These are phyloP conservation scores for Echinochloa phyllopogon DNA, from an alignment of 176 grass and related monocot species.

Conservation along the genomic window DNA sequence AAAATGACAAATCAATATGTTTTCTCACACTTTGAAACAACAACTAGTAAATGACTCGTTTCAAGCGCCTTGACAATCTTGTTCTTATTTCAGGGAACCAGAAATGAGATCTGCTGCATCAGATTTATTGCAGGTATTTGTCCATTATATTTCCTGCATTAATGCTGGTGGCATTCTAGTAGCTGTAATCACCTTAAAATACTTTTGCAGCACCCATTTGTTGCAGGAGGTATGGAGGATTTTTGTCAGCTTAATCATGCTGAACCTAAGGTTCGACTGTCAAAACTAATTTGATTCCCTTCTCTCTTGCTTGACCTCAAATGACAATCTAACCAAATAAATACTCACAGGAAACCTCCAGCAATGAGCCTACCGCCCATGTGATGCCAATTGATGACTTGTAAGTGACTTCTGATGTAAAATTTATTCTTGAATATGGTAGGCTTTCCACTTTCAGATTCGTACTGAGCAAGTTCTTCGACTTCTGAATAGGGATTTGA, in stretches of 20 bases:
- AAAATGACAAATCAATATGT: not conserved
- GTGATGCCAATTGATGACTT: conserved; percentile 2
- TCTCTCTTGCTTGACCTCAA: conserved; percentile 10
- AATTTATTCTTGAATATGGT: not conserved
- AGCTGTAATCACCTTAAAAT: conserved; percentile 13
- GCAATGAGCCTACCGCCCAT: conserved; percentile 2
- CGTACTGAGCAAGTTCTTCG: conserved; percentile 14
- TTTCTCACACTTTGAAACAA: conserved; percentile 11
- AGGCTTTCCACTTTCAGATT: conserved; percentile 10
- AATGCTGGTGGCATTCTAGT: not conserved
- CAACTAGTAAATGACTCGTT: conserved; percentile 3
- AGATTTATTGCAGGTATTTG: conserved; percentile 50
- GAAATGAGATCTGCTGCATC: conserved; percentile 49
- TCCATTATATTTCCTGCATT: conserved; percentile 8
- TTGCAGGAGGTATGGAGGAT: conserved; percentile 70
- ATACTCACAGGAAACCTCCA: conserved; percentile 43
- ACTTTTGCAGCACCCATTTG: conserved; percentile 83
- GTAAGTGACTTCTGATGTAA: conserved; percentile 44
- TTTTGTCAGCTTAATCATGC: conserved; percentile 51
- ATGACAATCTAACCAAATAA: conserved; percentile 28
- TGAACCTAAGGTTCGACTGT: conserved; percentile 51
- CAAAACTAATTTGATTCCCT: not conserved
- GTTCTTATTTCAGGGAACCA: conserved; percentile 44
- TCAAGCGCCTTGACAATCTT: conserved; percentile 16
- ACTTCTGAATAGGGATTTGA: conserved; percentile 42